Evolutionary conservation across 2,329 filamentous ascomycete species (phyloP), one percentile per base, ranked within the genome.

Genomic region (Cladophialophora immunda): DNA sequence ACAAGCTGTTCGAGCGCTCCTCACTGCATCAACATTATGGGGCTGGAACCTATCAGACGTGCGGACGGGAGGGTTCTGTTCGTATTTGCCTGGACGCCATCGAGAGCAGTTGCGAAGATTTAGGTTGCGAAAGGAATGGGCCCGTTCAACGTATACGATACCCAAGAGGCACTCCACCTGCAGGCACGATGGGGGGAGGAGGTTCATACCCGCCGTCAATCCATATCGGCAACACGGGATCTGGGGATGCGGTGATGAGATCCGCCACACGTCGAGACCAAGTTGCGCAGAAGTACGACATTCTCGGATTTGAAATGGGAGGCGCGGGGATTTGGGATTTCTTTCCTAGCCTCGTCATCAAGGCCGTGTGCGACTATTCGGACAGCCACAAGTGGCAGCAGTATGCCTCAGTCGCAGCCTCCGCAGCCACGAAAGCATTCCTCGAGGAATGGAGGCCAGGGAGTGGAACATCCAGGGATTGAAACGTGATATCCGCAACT

Each of bases 201-300:
- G 6, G 22, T 3, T 50, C 25, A 19, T 34, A 34, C n/a, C 17
- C 1, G 4, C 38, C 41, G 4, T 19, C 30, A 8, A 58, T 66
- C 41, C 77, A 80, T 55, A 72, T 82, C 38, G 81, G 81, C 0
- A 60, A 68, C 0, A 74, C 83, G 4, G 81, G 75, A 11, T 82
- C 79, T 0, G 79, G 75, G 8, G 77, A 82, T 58, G 74, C 73
- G 0, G 78, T 83, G 1, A 79, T 83, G 66, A 81, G 79, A 54
- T 77, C 76, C 17, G 77, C 75, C 0, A 59, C 71, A 9, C 67
- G 76, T 17, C 75, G 81, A 11, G 81, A 83, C 55, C 13, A 29
- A 0, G 71, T 81, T 15, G 75, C 78, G 7, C 47, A 62, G 5
- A 25, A 66, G 19, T 19, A 72, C 34, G 62, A 68, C 17, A 34